A percentile compares a stretch with the other conserved stretches of the same genome.
Evolutionary conservation across 345 rosid genomes (phyloP).

Genomic region (Aquilaria yunnanensis): DNA sequence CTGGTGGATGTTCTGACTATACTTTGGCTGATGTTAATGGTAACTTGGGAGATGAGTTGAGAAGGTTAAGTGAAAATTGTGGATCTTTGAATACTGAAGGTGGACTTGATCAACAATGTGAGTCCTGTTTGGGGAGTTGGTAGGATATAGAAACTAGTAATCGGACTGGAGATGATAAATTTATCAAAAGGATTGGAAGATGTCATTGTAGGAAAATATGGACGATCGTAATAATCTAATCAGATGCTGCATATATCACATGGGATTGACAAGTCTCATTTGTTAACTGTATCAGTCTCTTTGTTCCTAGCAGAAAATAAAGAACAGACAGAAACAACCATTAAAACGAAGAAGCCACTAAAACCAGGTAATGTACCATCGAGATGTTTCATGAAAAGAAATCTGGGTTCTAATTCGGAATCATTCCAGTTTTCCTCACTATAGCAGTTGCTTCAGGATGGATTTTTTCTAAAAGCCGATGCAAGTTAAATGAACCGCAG

Average conservation of each 20-base stretch:
- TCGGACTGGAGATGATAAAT: slow-evolving; percentile 22
- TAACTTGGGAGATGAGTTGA: slow-evolving; percentile 18
- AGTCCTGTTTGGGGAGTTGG: slow-evolving; percentile 31
- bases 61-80: slow-evolving; percentile 20
- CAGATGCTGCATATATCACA: not conserved
- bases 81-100: slow-evolving; percentile 8
- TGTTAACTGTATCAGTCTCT: not conserved
- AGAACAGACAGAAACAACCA: slow-evolving; percentile 3
- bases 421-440: slow-evolving; percentile 7
- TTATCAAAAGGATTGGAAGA: slow-evolving; percentile 14
- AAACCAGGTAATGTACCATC: slow-evolving; percentile 15
- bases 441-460: slow-evolving; percentile 1
- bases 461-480: slow-evolving; percentile 7
- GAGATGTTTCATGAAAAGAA: slow-evolving; percentile 13
- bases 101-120: slow-evolving; percentile 16
- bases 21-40: slow-evolving; percentile 25
- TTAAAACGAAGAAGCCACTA: slow-evolving; percentile 7
- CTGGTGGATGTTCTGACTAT: slow-evolving; percentile 35
- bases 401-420: slow-evolving; percentile 27
- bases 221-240: slow-evolving; percentile 7
- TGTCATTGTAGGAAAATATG: slow-evolving; percentile 24
- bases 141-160: slow-evolving; percentile 27
- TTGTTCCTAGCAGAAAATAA: slow-evolving; percentile 10
- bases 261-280: not conserved
- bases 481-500: not conserved